Evolutionary conservation across 1,139 yeast genomes (phyloP).

Genomic region (Hansenula sp.): DNA sequence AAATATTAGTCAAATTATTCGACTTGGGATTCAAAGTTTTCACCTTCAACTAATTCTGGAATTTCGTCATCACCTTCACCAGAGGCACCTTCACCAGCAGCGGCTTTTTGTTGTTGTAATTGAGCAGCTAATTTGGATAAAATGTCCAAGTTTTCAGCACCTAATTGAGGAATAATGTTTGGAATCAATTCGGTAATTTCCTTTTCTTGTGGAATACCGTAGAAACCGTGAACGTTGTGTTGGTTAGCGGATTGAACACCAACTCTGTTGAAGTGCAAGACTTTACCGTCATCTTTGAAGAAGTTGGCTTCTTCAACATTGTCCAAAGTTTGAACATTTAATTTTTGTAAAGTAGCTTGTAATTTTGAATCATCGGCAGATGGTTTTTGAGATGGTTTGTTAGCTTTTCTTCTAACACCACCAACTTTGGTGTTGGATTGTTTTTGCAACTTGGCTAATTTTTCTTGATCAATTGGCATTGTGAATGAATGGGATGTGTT

Average conservation of each 20-base stretch:
- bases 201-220: constrained; percentile 95
- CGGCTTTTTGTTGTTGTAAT: constrained; percentile 59
- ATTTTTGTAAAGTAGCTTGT: constrained; percentile 84
- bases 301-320: constrained; percentile 96
- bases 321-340: constrained; percentile 85
- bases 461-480: constrained; percentile 87
- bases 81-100: constrained; percentile 48
- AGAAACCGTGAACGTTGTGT: constrained; percentile 90
- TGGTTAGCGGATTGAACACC: constrained; percentile 92
- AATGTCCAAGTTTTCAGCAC: constrained; percentile 91
- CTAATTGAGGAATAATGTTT: constrained; percentile 92
- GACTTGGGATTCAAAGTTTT: constrained; percentile 83
- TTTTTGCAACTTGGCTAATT: constrained; percentile 81
- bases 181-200: constrained; percentile 91
- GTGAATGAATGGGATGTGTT: constrained; percentile 10
- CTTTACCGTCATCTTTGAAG: constrained; percentile 95
- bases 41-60: constrained; percentile 95
- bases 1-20: constrained; percentile 40
- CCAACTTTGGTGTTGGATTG: constrained; percentile 74
- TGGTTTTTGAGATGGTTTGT: constrained; percentile 53
- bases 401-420: constrained; percentile 77
- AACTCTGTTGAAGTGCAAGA: constrained; percentile 91
- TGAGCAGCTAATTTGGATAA: constrained; percentile 89
- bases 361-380: constrained; percentile 85
- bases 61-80: constrained; percentile 42